These are phyloP conservation scores for Camellia japonica DNA, from an alignment of 148 eudicot genomes.

Conservation along the genomic window DNA sequence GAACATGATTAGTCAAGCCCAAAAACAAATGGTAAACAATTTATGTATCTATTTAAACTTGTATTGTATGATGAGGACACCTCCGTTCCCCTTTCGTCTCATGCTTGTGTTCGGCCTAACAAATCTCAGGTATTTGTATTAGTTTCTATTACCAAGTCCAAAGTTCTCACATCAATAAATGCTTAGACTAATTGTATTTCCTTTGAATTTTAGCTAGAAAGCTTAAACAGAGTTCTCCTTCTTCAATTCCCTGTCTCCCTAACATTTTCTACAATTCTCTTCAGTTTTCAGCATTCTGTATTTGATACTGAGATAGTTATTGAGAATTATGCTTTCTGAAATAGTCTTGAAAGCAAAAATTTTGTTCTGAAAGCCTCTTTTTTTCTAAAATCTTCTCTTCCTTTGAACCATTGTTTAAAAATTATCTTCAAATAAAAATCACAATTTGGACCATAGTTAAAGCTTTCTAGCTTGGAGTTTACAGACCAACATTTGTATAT, in stretches of 20 bases:
- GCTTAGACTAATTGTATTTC: background rate
- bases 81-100: background rate
- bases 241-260: background rate
- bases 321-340: background rate
- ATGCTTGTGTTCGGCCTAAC: conserved; percentile 1
- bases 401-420: background rate
- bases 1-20: background rate
- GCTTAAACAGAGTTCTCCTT: background rate
- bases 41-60: background rate
- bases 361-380: background rate
- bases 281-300: too few species aligned
- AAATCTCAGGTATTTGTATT: background rate
- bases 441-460: background rate
- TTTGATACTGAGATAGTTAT: background rate
- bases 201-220: background rate
- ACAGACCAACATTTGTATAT: background rate
- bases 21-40: background rate
- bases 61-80: background rate
- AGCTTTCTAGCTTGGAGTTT: background rate
- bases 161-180: background rate
- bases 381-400: background rate
- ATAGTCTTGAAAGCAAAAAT: background rate
- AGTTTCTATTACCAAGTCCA: background rate
- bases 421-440: background rate
- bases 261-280: background rate